Percentiles rank a stretch among this genome's conserved stretches.
Evolutionary conservation across 306 rosid genomes (phyloP).

Genomic region (Vigna mungo): DNA sequence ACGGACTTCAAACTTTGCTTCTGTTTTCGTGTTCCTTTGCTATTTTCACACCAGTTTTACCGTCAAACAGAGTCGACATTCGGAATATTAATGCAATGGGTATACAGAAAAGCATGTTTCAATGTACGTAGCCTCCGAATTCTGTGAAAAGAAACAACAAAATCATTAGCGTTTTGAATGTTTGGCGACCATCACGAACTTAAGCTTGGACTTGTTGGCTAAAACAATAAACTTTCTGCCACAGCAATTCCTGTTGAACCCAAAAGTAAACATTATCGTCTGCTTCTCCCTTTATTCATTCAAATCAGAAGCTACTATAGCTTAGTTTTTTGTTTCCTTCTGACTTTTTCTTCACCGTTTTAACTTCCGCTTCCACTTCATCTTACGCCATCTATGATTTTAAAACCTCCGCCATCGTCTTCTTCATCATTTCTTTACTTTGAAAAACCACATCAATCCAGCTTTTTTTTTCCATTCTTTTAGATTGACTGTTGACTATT

Average conservation of each 20-base stretch:
- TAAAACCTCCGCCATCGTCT: neutral
- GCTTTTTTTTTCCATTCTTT: neutral
- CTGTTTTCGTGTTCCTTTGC: neutral
- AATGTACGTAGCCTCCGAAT: neutral
- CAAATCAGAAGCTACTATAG: slow-evolving; percentile 23
- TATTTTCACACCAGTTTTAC: slow-evolving; percentile 16
- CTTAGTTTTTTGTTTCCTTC: slow-evolving; percentile 12
- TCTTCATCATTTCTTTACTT: neutral
- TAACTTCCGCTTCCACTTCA: neutral
- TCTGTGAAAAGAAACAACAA: slow-evolving; percentile 13
- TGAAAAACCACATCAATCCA: neutral
- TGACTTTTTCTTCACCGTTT: neutral
- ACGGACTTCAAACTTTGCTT: slow-evolving; percentile 27
- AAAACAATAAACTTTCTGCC: slow-evolving; percentile 34
- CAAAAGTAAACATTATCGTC: slow-evolving; percentile 47
- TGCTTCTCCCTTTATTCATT: slow-evolving; percentile 29
- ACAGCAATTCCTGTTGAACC: slow-evolving; percentile 19
- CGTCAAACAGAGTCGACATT: slow-evolving; percentile 30
- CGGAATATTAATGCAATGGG: slow-evolving; percentile 4
- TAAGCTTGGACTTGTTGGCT: slow-evolving; percentile 1
- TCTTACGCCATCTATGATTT: neutral
- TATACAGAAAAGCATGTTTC: neutral
- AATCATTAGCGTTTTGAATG: slow-evolving; percentile 36
- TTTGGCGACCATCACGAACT: slow-evolving; percentile 14
- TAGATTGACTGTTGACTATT: neutral